A percentile compares a stretch with the other conserved stretches of the same genome.
Conservation (phyloP, 345 rosid species). For the Eucalyptus coolabah region DNA sequence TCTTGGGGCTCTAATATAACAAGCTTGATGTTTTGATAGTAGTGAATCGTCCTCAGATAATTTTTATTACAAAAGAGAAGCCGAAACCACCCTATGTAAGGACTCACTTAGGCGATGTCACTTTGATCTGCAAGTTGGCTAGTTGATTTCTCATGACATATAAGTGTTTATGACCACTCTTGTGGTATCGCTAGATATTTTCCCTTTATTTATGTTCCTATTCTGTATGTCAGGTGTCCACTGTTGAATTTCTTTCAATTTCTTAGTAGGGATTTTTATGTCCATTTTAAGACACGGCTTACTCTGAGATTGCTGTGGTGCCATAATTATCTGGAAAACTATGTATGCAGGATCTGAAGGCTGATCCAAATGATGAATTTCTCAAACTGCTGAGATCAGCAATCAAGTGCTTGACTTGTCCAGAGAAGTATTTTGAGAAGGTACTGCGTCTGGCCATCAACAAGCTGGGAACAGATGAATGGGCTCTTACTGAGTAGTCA, state of each 20-base stretch:
- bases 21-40: background rate
- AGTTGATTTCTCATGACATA: background rate
- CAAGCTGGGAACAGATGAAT: slow-evolving; percentile 74
- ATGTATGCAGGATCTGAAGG: slow-evolving; percentile 51
- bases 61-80: background rate
- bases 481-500: slow-evolving; percentile 70
- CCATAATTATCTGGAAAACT: background rate
- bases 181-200: background rate
- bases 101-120: background rate
- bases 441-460: slow-evolving; percentile 60
- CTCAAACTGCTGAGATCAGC: slow-evolving; percentile 60
- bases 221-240: background rate
- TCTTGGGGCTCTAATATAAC: background rate
- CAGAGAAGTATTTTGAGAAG: slow-evolving; percentile 86
- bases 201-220: background rate
- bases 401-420: slow-evolving; percentile 66
- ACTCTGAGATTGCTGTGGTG: background rate
- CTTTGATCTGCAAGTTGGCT: background rate
- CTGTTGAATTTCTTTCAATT: background rate
- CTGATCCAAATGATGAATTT: slow-evolving; percentile 50
- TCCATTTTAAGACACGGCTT: background rate
- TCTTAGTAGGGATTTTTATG: background rate
- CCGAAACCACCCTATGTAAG: background rate
- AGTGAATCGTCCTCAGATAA: background rate
- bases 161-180: background rate